Evolutionary conservation across 2,329 filamentous ascomycete genomes (phyloP).

Genomic region (Escovopsis weberi): DNA sequence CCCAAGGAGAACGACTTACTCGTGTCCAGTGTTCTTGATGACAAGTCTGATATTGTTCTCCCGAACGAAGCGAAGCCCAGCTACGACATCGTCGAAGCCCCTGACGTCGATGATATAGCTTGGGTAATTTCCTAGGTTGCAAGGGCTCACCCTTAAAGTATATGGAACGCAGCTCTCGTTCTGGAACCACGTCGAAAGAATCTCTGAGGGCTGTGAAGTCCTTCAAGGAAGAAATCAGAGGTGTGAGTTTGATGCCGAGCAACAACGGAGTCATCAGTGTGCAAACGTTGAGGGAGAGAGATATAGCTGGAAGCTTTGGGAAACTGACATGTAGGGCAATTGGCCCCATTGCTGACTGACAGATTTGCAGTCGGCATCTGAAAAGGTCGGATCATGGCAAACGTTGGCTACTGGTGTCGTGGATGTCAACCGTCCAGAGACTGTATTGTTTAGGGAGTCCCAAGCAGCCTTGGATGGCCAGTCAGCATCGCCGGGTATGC

Average conservation of each 20-base stretch:
- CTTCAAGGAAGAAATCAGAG: not conserved
- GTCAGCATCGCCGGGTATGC: constrained; percentile 29
- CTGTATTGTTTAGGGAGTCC: constrained; percentile 31
- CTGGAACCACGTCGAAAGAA: constrained; percentile 19
- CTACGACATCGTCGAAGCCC: constrained; percentile 13
- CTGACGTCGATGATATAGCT: constrained; percentile 19
- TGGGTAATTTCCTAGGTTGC: constrained; percentile 25
- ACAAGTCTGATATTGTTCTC: constrained; percentile 17
- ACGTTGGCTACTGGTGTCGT: constrained; percentile 33
- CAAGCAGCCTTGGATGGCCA: constrained; percentile 33
- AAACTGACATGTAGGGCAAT: not conserved
- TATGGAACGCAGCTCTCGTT: constrained; percentile 18
- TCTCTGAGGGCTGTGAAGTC: not conserved
- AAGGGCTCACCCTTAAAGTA: constrained; percentile 21
- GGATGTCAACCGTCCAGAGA: constrained; percentile 32
- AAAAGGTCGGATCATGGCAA: constrained; percentile 31
- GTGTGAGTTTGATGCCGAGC: too few relatives aligned
- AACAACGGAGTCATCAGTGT: too few relatives aligned
- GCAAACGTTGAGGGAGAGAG: too few relatives aligned
- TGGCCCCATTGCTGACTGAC: not conserved
- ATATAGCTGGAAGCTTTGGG: too few relatives aligned
- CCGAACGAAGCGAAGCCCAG: constrained; percentile 19
- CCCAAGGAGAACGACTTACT: constrained; percentile 6
- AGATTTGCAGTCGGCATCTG: constrained; percentile 24
- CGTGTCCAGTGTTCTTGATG: constrained; percentile 17